Evolutionary conservation across 2,329 filamentous ascomycete genomes (phyloP).

Genomic region (Paraphoma chrysanthemicola): DNA sequence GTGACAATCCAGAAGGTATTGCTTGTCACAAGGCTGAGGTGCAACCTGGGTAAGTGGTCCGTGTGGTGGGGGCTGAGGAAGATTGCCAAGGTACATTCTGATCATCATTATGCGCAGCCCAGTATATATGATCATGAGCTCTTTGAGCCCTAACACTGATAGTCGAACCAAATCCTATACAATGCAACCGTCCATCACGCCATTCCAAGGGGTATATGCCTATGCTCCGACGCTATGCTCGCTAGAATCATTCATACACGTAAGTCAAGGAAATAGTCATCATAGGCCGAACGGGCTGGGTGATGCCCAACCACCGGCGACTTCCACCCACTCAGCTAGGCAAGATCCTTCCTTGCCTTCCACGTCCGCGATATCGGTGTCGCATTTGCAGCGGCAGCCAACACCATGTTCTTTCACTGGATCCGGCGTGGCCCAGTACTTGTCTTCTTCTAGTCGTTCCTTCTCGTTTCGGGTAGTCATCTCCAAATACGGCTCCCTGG

Average conservation of each 20-base stretch:
- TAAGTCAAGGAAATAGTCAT: conserved; percentile 7
- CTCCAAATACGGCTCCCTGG: conserved; percentile 81
- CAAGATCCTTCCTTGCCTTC: conserved; percentile 98
- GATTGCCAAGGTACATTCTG: too few species aligned
- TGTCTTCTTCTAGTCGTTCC: conserved; percentile 87
- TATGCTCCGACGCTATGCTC: conserved; percentile 28
- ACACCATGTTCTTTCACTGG: conserved; percentile 92
- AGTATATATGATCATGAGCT: too few species aligned
- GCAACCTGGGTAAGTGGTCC: too few species aligned
- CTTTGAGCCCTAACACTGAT: not conserved
- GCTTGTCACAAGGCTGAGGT: too few species aligned
- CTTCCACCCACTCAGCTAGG: conserved; percentile 94
- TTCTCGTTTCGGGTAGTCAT: conserved; percentile 81
- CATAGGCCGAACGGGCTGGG: conserved; percentile 41
- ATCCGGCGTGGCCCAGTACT: conserved; percentile 93
- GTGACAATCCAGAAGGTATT: too few species aligned
- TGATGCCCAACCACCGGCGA: conserved; percentile 89
- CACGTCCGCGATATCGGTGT: conserved; percentile 96
- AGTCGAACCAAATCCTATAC: conserved; percentile 15
- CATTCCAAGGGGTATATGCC: conserved; percentile 22
- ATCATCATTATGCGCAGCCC: too few species aligned
- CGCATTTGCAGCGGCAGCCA: conserved; percentile 93
- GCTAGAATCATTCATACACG: conserved; percentile 23
- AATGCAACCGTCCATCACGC: conserved; percentile 29
- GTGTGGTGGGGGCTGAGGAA: too few species aligned